phyloP scores from a whole-genome alignment of 768 basidiomycete genomes.

The Suillus plorans region DNA sequence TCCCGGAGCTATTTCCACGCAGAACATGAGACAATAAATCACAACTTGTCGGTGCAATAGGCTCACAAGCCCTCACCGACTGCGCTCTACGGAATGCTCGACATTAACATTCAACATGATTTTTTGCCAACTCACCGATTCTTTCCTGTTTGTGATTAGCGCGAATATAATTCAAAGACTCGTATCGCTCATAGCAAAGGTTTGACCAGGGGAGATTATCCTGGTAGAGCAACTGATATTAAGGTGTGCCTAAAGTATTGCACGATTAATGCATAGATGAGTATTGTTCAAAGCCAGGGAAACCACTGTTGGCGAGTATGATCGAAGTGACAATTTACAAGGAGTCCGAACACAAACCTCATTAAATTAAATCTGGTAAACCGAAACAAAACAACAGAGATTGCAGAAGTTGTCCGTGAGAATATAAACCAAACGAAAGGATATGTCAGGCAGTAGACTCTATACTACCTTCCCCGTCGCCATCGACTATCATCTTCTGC shows the following conservation, averaged over 20 bases:
- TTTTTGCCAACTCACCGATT: background rate
- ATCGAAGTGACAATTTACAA: background rate
- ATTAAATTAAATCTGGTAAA: conserved; percentile 3
- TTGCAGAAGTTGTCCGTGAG: background rate
- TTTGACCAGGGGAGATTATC: background rate
- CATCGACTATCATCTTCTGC: conserved; percentile 54
- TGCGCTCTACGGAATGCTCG: background rate
- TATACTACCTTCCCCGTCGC: conserved; percentile 2
- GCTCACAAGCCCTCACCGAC: background rate
- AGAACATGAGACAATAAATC: conserved; percentile 29
- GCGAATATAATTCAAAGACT: background rate
- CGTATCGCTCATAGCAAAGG: background rate
- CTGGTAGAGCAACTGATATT: background rate
- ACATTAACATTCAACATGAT: background rate
- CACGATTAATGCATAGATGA: background rate
- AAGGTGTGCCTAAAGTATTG: background rate
- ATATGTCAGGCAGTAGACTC: background rate
- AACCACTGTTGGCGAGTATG: background rate
- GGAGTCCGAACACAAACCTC: background rate
- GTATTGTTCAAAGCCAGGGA: background rate
- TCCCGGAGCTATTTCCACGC: conserved; percentile 39
- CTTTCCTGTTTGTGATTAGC: background rate
- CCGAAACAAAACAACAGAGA: background rate
- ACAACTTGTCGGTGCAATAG: background rate
- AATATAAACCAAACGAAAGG: background rate